These are phyloP conservation scores for Phaffia rhodozyma DNA, from an alignment of 1,284 basidiomycete genomes.

Conservation along the genomic window DNA sequence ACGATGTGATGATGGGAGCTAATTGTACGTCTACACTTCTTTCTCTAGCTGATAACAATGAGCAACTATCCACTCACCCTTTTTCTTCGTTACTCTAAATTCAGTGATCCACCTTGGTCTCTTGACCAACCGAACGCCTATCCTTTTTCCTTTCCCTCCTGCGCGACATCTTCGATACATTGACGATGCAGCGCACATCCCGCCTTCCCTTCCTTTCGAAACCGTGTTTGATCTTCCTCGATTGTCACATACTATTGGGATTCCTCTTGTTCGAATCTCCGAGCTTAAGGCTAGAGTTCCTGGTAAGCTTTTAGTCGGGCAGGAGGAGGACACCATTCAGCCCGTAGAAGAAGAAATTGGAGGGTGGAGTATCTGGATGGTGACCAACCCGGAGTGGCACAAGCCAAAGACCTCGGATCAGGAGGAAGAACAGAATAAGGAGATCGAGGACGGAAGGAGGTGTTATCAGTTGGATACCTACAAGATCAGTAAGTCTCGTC, in stretches of 20 bases:
- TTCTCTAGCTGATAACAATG: not conserved
- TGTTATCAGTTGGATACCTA: conserved; percentile 18
- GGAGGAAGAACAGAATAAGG: not conserved
- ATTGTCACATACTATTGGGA: conserved; percentile 13
- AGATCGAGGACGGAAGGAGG: conserved; percentile 6
- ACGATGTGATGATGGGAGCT: conserved; percentile 19
- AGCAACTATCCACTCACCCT: not conserved
- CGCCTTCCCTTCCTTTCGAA: conserved; percentile 18
- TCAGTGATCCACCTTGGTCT: conserved; percentile 17
- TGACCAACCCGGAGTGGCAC: conserved; percentile 16
- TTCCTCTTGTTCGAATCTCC: conserved; percentile 19
- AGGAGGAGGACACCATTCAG: conserved; percentile 7
- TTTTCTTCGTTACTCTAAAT: too few species aligned
- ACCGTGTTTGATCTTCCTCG: conserved; percentile 18
- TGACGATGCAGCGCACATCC: conserved; percentile 20
- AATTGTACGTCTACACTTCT: conserved; percentile 1
- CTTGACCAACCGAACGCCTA: conserved; percentile 16
- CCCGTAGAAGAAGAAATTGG: conserved; percentile 16
- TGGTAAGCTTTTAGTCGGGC: conserved; percentile 12
- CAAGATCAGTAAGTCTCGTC: conserved; percentile 9
- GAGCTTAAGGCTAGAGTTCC: conserved; percentile 18
- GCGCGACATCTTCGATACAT: conserved; percentile 17
- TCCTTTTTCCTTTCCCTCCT: conserved; percentile 20
- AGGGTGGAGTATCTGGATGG: conserved; percentile 16
- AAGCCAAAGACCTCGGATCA: not conserved